Base-by-base conservation (phyloP, 2,329 filamentous ascomycete genomes). In the Fusarium cyanostomum region DNA sequence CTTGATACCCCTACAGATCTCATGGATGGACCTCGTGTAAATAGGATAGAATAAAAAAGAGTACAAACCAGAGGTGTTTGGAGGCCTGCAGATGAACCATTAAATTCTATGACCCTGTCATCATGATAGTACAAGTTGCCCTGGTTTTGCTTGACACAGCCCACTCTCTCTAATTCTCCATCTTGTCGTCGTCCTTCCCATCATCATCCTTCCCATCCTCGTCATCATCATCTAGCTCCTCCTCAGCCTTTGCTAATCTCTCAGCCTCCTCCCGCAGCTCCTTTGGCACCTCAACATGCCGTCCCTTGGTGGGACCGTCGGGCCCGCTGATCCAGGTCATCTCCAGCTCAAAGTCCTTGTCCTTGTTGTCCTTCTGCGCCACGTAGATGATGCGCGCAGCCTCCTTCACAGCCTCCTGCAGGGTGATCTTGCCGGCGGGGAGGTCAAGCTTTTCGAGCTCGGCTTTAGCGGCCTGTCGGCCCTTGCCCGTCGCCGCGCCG, bases 291-390 rank as follows among this genome's bases (percentile, higher is more conserved):
- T 96, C 92, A 78, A 94, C 86, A 75, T 99, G 95, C 72, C 89
- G 88, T 64, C 95, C 95, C 82, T 96, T 94, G 63, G 94, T 98
- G 31, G 94, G 93, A 6, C 94, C 94, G 67, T 91, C 87, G 43
- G 88, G 79, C 50, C 85, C 87, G 78, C 93, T 97, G 77, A 98
- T 92, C 95, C 95, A 99, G 58, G 92, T 96, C 93, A 99, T 96
- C 83, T 99, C 95, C 59, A 99, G 84, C 87, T 99, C 95, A 74
- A 98, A 99, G 67, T 98, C 95, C 84, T 99, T 99, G 81, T 98
- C 95, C 83, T 98, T 98, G 84, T 94, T 98, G 78, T 99, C 95
- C 78, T 98, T 95, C 76, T 99, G 95, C 44, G 94, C 94, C 59
- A 97, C 88, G 77, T 97, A 96, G 79, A 99, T 98, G 79, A 99